These are phyloP conservation scores for Gilbertella persicaria DNA, from an alignment of 371 early-diverging fungal genomes.

Conservation along the genomic window DNA sequence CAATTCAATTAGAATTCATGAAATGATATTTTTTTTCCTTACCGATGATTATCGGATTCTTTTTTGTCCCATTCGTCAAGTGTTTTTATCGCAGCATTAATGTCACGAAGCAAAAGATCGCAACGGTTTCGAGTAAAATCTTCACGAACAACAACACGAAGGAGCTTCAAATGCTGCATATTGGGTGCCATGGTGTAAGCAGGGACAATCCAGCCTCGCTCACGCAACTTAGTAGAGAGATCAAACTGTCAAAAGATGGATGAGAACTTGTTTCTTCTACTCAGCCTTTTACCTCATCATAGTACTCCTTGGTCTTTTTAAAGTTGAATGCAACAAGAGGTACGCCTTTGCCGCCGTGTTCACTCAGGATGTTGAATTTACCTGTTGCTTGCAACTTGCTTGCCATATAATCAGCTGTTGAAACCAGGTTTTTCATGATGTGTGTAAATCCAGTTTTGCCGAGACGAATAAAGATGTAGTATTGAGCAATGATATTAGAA, in stretches of 20 bases:
- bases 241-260: slow-evolving; percentile 40
- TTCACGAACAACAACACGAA: slow-evolving; percentile 49
- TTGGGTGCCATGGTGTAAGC: slow-evolving; percentile 47
- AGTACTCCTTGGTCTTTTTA: slow-evolving; percentile 19
- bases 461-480: slow-evolving; percentile 70
- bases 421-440: slow-evolving; percentile 55
- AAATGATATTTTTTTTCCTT: not conserved
- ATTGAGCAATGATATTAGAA: slow-evolving; percentile 67
- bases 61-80: slow-evolving; percentile 18
- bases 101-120: slow-evolving; percentile 35
- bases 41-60: slow-evolving; percentile 14
- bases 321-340: slow-evolving; percentile 72
- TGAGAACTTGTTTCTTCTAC: not conserved
- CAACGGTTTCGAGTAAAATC: slow-evolving; percentile 35
- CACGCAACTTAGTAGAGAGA: slow-evolving; percentile 49
- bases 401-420: slow-evolving; percentile 54
- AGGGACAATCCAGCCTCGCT: slow-evolving; percentile 67
- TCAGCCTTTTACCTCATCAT: slow-evolving; percentile 43
- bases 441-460: slow-evolving; percentile 61
- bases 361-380: slow-evolving; percentile 60
- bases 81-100: slow-evolving; percentile 12
- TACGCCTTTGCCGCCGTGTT: slow-evolving; percentile 46
- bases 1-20: not conserved
- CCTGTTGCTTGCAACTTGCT: slow-evolving; percentile 55
- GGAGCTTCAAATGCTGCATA: slow-evolving; percentile 30